Conservation (phyloP, 2,329 filamentous ascomycete species). For the Aspergillus pseudonomiae region DNA sequence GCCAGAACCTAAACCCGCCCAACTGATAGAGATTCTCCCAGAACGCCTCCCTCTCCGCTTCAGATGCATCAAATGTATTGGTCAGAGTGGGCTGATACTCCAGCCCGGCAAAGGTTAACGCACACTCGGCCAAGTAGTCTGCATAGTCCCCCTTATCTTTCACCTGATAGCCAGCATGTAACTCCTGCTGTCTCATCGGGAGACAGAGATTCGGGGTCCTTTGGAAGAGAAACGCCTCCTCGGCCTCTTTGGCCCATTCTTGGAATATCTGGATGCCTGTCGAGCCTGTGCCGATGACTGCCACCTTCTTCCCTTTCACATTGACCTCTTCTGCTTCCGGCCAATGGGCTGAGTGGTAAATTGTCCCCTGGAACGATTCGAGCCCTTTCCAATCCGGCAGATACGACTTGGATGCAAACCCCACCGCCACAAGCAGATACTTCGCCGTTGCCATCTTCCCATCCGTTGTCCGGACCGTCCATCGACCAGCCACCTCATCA, state of each 20-base stretch:
- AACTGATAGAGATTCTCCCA: not conserved
- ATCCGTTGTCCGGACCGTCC: not conserved
- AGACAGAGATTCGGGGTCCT: not conserved
- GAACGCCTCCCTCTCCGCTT: not conserved
- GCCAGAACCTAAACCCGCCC: not conserved
- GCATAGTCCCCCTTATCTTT: not conserved
- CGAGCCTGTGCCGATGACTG: not conserved
- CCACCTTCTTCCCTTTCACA: not conserved
- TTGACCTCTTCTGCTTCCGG: not conserved
- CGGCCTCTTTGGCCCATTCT: not conserved
- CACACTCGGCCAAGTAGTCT: not conserved
- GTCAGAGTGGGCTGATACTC: not conserved
- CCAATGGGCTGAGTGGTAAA: not conserved
- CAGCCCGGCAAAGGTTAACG: not conserved
- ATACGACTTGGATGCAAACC: not conserved
- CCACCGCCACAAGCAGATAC: not conserved
- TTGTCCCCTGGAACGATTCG: not conserved
- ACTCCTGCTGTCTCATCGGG: not conserved
- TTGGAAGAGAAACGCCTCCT: not conserved
- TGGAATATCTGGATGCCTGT: not conserved
- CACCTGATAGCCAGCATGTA: not conserved
- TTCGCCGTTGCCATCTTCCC: not conserved
- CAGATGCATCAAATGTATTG: not conserved
- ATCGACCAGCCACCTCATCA: not conserved
- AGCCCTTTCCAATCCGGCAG: not conserved